Conservation (phyloP, 1,284 basidiomycete genomes). For the Schizopora paradoxa region DNA sequence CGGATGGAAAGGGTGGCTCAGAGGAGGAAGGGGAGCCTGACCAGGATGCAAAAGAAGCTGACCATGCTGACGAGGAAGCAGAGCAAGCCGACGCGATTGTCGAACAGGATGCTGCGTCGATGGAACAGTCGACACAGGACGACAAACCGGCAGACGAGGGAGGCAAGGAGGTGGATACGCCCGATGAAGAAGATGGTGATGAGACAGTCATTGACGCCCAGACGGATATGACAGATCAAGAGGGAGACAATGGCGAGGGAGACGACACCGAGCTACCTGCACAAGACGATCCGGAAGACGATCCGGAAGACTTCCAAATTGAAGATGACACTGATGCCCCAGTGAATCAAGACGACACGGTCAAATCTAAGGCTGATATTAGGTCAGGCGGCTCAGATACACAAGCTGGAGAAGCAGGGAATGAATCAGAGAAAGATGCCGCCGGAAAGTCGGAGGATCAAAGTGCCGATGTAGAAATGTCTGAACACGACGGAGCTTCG, state of each 20-base stretch:
- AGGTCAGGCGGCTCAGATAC: background rate
- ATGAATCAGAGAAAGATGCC: background rate
- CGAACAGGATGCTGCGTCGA: no score
- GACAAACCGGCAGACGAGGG: conserved; percentile 11
- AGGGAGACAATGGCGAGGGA: conserved; percentile 26
- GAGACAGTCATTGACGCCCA: conserved; percentile 7
- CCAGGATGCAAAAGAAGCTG: conserved; percentile 22
- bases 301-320: background rate
- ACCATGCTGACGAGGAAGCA: conserved; percentile 26
- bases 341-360: background rate
- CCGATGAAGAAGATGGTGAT: conserved; percentile 19
- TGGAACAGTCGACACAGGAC: conserved; percentile 23
- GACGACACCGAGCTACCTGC: conserved; percentile 24
- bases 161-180: conserved; percentile 18
- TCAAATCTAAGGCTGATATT: background rate
- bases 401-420: background rate
- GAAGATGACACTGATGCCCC: background rate
- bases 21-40: background rate
- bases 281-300: conserved; percentile 22
- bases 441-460: conserved; percentile 4
- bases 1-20: conserved; percentile 19
- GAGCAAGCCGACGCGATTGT: conserved; percentile 24
- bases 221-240: conserved; percentile 2
- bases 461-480: conserved; percentile 1
- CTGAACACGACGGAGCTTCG: conserved; percentile 4